These are phyloP conservation scores for Polyporus arcularius DNA, from an alignment of 768 basidiomycete species.

Conservation along the genomic window DNA sequence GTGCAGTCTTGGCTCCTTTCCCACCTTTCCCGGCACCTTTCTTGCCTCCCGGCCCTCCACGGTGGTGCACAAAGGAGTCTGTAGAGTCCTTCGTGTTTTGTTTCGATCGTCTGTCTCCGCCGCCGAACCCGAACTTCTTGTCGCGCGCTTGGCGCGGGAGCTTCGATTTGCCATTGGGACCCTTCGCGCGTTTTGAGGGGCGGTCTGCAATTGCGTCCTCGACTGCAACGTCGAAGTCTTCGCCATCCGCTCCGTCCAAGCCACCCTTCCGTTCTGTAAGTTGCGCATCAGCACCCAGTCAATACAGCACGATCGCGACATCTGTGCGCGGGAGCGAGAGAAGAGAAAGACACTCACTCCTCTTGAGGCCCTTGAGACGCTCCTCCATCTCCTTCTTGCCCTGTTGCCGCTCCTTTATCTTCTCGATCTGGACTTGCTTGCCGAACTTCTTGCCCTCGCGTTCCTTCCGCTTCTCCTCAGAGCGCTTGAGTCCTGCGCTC, in stretches of 20 bases:
- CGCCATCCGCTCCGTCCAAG: conserved; percentile 65
- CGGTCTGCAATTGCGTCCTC: conserved; percentile 85
- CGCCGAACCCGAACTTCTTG: conserved; percentile 81
- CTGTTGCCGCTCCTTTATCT: conserved; percentile 85
- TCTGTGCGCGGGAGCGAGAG: not conserved
- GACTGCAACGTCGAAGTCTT: conserved; percentile 84
- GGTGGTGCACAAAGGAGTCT: conserved; percentile 58
- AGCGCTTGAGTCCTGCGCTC: conserved; percentile 81
- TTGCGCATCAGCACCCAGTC: not conserved
- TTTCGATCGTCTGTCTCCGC: conserved; percentile 68
- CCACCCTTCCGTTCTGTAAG: conserved; percentile 79
- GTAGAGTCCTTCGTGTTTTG: conserved; percentile 83
- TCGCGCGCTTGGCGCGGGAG: conserved; percentile 67
- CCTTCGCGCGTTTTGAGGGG: conserved; percentile 59
- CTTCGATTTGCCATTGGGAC: conserved; percentile 29
- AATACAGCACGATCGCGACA: not conserved
- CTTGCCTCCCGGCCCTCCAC: conserved; percentile 34
- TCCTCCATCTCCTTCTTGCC: conserved; percentile 94
- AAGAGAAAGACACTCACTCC: conserved; percentile 63
- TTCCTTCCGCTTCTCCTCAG: conserved; percentile 89
- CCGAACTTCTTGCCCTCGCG: conserved; percentile 97
- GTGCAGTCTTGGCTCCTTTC: conserved; percentile 36
- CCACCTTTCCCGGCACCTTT: conserved; percentile 27
- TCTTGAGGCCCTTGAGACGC: conserved; percentile 80
- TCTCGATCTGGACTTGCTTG: conserved; percentile 96